Conservation (phyloP, 768 basidiomycete species). For the Tylopilus vinaceipallidus region DNA sequence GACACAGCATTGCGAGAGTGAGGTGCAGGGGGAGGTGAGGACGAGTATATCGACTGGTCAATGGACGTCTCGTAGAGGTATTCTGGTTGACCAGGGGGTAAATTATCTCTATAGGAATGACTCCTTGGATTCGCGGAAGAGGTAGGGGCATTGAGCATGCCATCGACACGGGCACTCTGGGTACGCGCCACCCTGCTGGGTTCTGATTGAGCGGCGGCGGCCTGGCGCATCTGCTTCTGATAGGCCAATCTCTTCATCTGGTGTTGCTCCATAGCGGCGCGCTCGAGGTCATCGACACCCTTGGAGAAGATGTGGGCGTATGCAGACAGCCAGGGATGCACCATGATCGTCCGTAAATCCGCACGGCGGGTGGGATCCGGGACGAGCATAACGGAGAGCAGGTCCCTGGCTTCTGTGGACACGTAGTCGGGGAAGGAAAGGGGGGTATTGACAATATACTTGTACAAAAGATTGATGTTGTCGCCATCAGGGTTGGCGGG, state of each 20-base stretch:
- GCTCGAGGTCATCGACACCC: slow-evolving; percentile 76
- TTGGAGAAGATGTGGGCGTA: slow-evolving; percentile 52
- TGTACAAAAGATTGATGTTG: slow-evolving; percentile 98
- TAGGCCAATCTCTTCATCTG: slow-evolving; percentile 79
- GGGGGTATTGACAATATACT: slow-evolving; percentile 96
- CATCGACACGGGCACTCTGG: slow-evolving; percentile 57
- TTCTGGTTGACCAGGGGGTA: slow-evolving; percentile 50
- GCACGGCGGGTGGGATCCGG: slow-evolving; percentile 84
- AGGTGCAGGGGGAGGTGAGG: slow-evolving; percentile 33
- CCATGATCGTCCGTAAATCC: slow-evolving; percentile 76
- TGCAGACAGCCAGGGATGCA: slow-evolving; percentile 79
- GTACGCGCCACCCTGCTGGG: slow-evolving; percentile 39
- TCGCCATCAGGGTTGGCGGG: slow-evolving; percentile 98
- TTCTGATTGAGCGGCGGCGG: slow-evolving; percentile 35
- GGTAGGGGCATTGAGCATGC: slow-evolving; percentile 33
- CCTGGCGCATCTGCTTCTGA: slow-evolving; percentile 73
- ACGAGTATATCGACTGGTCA: slow-evolving; percentile 50
- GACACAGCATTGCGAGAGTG: slow-evolving; percentile 39
- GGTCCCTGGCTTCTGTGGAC: slow-evolving; percentile 75
- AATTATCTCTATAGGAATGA: slow-evolving; percentile 50
- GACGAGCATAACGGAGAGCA: slow-evolving; percentile 90
- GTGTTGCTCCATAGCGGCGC: slow-evolving; percentile 78
- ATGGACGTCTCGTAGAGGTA: slow-evolving; percentile 72
- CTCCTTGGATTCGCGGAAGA: slow-evolving; percentile 39
- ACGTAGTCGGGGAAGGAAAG: slow-evolving; percentile 98